Evolutionary conservation across 1,139 yeast species (phyloP).

Genomic region (Petasospora rhodanensis): DNA sequence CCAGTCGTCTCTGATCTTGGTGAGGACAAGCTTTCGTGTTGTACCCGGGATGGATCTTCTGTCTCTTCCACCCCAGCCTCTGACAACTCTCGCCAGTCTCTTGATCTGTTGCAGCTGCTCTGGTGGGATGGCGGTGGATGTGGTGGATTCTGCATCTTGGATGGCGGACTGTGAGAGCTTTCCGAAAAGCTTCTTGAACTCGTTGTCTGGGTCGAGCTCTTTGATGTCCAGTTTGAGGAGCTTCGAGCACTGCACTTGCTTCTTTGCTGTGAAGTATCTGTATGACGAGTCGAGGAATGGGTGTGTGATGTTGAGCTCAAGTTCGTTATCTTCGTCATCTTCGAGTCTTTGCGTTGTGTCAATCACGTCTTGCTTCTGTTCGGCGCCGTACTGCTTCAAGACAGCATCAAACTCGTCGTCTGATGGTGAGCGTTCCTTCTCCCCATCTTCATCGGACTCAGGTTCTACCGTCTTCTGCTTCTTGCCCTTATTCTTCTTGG

Average conservation of each 20-base stretch:
- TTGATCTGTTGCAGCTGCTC: conserved; percentile 63
- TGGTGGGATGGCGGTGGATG: conserved; percentile 53
- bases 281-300: conserved; percentile 35
- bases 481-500: conserved; percentile 20
- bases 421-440: conserved; percentile 19
- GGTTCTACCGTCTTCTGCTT: conserved; percentile 14
- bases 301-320: conserved; percentile 29
- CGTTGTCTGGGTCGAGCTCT: conserved; percentile 76
- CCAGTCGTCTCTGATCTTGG: conserved; percentile 80
- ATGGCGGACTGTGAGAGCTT: conserved; percentile 63
- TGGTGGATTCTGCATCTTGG: conserved; percentile 65
- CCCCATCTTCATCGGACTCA: conserved; percentile 13
- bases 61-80: conserved; percentile 85
- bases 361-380: conserved; percentile 17
- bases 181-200: conserved; percentile 70
- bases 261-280: conserved; percentile 43
- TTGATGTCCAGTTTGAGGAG: conserved; percentile 42
- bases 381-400: conserved; percentile 22
- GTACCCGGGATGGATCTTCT: conserved; percentile 68
- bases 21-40: conserved; percentile 57
- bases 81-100: conserved; percentile 53
- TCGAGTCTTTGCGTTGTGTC: conserved; percentile 25
- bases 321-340: conserved; percentile 33
- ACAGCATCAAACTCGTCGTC: conserved; percentile 36
- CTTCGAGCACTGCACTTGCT: conserved; percentile 31